phyloP scores from a whole-genome alignment of 2,329 filamentous ascomycete species.

The Rhytidhysteron rufulum region DNA sequence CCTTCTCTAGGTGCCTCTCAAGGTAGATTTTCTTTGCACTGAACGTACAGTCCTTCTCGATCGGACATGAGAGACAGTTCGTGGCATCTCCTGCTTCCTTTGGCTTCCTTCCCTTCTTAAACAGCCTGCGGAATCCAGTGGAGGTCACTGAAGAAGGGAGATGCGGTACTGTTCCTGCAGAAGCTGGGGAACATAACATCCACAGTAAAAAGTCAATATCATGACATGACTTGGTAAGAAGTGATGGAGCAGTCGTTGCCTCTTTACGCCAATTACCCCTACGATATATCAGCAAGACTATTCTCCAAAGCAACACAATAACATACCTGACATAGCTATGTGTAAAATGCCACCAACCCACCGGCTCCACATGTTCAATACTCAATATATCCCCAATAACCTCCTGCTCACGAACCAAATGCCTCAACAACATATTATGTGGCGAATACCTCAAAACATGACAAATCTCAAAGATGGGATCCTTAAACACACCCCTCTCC shows the following conservation, averaged over 20 bases:
- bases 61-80: constrained; percentile 79
- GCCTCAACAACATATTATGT: constrained; percentile 81
- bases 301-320: not conserved
- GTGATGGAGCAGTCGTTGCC: constrained; percentile 69
- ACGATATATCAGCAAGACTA: not conserved
- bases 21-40: constrained; percentile 82
- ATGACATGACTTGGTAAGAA: constrained; percentile 94
- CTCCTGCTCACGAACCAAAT: constrained; percentile 69
- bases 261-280: constrained; percentile 90
- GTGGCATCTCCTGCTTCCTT: constrained; percentile 69
- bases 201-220: constrained; percentile 92
- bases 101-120: constrained; percentile 73
- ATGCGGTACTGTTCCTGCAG: constrained; percentile 54
- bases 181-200: constrained; percentile 73
- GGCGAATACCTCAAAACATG: constrained; percentile 93
- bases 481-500: constrained; percentile 19
- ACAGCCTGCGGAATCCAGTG: constrained; percentile 72
- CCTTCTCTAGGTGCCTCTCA: constrained; percentile 61
- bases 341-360: constrained; percentile 93
- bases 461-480: constrained; percentile 76
- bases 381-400: constrained; percentile 82
- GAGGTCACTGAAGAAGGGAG: constrained; percentile 74
- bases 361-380: constrained; percentile 86
- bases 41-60: constrained; percentile 74
- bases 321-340: constrained; percentile 55